These are phyloP conservation scores for Tulasnella sp. DNA, from an alignment of 768 basidiomycete species.

Conservation along the genomic window DNA sequence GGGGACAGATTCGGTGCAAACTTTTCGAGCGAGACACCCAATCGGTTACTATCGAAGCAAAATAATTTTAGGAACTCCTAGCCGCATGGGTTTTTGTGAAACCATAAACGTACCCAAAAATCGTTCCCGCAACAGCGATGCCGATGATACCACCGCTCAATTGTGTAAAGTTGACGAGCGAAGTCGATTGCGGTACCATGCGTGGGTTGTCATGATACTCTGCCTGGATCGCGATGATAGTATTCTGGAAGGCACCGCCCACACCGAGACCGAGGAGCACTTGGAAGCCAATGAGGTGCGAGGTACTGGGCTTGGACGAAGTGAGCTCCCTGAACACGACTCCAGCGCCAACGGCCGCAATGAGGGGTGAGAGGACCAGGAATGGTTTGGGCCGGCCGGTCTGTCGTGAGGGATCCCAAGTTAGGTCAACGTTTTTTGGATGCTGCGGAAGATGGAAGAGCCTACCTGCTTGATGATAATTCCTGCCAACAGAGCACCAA, in stretches of 20 bases:
- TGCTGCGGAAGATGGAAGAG: too few relatives aligned
- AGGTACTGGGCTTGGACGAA: neutral
- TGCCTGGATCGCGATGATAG: slow-evolving; percentile 32
- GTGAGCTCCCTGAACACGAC: slow-evolving; percentile 23
- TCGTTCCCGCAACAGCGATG: slow-evolving; percentile 10
- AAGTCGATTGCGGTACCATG: slow-evolving; percentile 17
- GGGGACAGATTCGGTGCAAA: slow-evolving; percentile 24
- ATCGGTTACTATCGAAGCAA: slow-evolving; percentile 19
- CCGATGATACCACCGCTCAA: slow-evolving; percentile 12
- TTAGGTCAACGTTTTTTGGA: too few relatives aligned
- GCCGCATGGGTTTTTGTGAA: too few relatives aligned
- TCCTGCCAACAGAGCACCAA: slow-evolving; percentile 27
- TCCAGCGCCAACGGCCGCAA: slow-evolving; percentile 28
- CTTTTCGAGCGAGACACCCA: slow-evolving; percentile 24
- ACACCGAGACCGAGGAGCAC: slow-evolving; percentile 32
- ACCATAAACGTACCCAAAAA: neutral
- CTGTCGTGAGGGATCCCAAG: neutral
- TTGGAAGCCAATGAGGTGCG: slow-evolving; percentile 29
- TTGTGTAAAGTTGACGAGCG: slow-evolving; percentile 17
- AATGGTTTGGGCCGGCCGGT: slow-evolving; percentile 28
- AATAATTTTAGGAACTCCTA: too few relatives aligned
- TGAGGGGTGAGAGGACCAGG: slow-evolving; percentile 25
- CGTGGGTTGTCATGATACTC: slow-evolving; percentile 24
- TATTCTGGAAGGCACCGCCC: slow-evolving; percentile 29
- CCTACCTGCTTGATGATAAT: slow-evolving; percentile 21